A percentile compares a stretch with the other conserved stretches of the same genome.
Evolutionary conservation across 306 rosid genomes (phyloP).

Genomic region (Alnus rubra): DNA sequence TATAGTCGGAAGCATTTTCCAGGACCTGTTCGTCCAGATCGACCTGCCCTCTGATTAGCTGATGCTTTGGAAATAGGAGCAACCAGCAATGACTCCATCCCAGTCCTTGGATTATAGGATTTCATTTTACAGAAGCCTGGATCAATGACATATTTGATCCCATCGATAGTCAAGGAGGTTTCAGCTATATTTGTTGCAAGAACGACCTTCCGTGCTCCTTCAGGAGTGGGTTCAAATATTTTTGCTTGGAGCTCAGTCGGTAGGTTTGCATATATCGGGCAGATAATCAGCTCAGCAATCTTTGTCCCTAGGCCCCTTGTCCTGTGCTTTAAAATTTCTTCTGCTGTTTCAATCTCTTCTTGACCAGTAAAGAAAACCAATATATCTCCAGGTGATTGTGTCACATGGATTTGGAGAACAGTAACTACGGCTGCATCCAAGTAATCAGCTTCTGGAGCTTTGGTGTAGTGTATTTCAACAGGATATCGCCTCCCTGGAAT

Average conservation of each 20-base stretch:
- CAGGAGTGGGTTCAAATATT: constrained; percentile 96
- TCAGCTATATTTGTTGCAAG: constrained; percentile 98
- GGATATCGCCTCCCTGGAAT: constrained; percentile 93
- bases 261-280: constrained; percentile 95
- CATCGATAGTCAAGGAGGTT: constrained; percentile 94
- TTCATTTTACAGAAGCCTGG: constrained; percentile 90
- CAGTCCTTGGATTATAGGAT: constrained; percentile 84
- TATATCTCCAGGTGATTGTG: constrained; percentile 87
- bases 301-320: constrained; percentile 86
- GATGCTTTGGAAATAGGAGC: constrained; percentile 96
- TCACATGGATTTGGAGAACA: constrained; percentile 89
- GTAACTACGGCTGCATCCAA: constrained; percentile 95
- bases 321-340: constrained; percentile 92
- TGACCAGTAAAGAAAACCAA: constrained; percentile 93
- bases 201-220: constrained; percentile 93
- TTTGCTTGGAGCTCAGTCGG: constrained; percentile 94
- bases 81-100: constrained; percentile 85
- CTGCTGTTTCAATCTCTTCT: constrained; percentile 95
- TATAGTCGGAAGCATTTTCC: constrained; percentile 93
- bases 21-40: constrained; percentile 96
- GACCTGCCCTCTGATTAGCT: constrained; percentile 93
- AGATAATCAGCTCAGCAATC: constrained; percentile 89
- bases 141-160: constrained; percentile 94
- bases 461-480: constrained; percentile 85
- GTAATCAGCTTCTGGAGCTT: constrained; percentile 97